Conservation (phyloP, 768 basidiomycete species). For the Collybiopsis confluens region DNA sequence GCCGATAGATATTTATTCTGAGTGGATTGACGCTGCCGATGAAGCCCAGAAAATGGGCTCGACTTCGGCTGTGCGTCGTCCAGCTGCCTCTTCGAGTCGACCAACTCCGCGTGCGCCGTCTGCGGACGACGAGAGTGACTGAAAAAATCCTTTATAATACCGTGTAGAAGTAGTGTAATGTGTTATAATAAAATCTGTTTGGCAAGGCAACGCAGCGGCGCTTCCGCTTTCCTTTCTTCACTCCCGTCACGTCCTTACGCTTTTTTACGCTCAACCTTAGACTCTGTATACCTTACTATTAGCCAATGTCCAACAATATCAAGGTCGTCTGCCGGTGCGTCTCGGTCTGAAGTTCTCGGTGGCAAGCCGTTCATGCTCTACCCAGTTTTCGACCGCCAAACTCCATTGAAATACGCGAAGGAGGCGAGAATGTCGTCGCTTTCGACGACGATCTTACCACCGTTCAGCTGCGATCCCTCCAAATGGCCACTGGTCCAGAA, state of each 20-base stretch:
- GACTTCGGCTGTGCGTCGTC: constrained; percentile 41
- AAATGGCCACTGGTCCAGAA: constrained; percentile 76
- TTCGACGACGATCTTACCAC: constrained; percentile 86
- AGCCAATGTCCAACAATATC: constrained; percentile 76
- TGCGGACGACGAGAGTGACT: constrained; percentile 44
- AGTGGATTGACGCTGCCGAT: constrained; percentile 89
- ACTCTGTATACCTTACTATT: not conserved
- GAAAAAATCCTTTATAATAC: constrained; percentile 22
- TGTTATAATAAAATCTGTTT: too few species aligned
- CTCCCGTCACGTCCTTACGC: not conserved
- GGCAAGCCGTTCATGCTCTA: constrained; percentile 12
- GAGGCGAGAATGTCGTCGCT: constrained; percentile 84
- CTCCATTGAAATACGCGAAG: constrained; percentile 82
- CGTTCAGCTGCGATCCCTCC: constrained; percentile 71
- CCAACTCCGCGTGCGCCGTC: constrained; percentile 32
- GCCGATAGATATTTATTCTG: constrained; percentile 85
- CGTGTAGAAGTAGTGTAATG: not conserved
- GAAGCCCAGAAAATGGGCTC: constrained; percentile 62
- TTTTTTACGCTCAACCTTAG: not conserved
- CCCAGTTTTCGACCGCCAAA: constrained; percentile 92
- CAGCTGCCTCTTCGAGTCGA: constrained; percentile 57
- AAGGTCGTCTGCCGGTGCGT: constrained; percentile 98
- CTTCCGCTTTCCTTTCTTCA: constrained; percentile 9
- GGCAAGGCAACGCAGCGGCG: constrained; percentile 21
- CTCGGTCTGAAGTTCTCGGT: constrained; percentile 6